phyloP scores from a whole-genome alignment of 208 protist genomes.

The Trypanosoma rangeli region DNA sequence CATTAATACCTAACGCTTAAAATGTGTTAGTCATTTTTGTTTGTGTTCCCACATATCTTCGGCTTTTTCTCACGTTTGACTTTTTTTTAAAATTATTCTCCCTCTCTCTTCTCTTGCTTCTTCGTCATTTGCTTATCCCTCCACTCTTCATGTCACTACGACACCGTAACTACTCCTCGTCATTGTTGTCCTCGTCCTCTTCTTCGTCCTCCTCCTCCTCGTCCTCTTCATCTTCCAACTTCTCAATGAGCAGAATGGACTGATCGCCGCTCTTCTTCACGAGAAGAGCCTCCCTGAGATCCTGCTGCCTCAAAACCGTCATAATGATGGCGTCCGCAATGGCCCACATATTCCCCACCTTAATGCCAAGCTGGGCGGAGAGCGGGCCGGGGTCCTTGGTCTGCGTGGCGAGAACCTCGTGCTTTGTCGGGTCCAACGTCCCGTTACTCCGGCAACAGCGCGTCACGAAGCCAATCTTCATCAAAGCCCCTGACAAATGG shows the following conservation, averaged over 20 bases:
- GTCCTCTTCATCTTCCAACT: conserved; percentile 51
- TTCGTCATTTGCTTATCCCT: neutral
- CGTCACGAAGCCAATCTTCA: conserved; percentile 86
- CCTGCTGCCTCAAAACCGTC: conserved; percentile 51
- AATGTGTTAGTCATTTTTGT: neutral
- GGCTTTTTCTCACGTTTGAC: neutral
- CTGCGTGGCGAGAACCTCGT: conserved; percentile 67
- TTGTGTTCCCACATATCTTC: neutral
- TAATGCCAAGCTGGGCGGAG: conserved; percentile 67
- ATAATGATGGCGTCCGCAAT: conserved; percentile 69
- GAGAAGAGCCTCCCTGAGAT: conserved; percentile 41
- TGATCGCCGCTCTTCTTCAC: conserved; percentile 61
- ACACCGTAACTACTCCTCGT: conserved; percentile 20
- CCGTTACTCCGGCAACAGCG: conserved; percentile 38
- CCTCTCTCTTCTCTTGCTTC: conserved; percentile 5
- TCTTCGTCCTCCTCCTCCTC: conserved; percentile 80
- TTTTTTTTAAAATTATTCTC: neutral
- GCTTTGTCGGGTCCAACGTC: conserved; percentile 39
- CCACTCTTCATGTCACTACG: neutral
- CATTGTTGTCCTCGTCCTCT: conserved; percentile 54
- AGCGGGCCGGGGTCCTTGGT: conserved; percentile 55
- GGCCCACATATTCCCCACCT: conserved; percentile 75
- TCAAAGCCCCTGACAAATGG: conserved; percentile 62
- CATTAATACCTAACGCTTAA: neutral
- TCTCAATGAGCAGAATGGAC: conserved; percentile 41